These are phyloP conservation scores for Paralagenidium karlingii DNA, from an alignment of 352 stramenopile species.

Conservation along the genomic window DNA sequence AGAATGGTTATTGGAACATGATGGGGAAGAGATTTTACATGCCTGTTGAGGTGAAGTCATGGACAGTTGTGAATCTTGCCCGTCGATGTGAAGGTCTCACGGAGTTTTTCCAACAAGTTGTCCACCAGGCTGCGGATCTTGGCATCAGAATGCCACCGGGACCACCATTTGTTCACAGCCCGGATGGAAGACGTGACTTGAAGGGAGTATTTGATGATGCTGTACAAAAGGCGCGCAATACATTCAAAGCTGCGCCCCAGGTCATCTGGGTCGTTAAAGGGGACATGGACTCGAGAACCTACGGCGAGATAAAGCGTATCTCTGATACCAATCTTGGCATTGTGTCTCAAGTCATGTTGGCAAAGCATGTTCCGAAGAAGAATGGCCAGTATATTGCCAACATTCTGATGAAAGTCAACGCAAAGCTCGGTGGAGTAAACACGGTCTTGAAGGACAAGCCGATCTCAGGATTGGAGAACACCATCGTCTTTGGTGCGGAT, in stretches of 20 bases:
- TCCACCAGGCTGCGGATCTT: neutral
- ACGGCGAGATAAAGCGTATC: slow-evolving; percentile 61
- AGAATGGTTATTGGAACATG: slow-evolving; percentile 66
- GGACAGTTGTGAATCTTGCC: slow-evolving; percentile 31
- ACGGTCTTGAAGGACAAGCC: slow-evolving; percentile 25
- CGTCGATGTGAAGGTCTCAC: slow-evolving; percentile 13
- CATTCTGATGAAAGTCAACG: slow-evolving; percentile 62
- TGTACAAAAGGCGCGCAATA: neutral
- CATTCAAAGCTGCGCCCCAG: slow-evolving; percentile 7
- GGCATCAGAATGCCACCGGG: neutral
- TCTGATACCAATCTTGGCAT: slow-evolving; percentile 57
- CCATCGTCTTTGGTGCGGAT: slow-evolving; percentile 74
- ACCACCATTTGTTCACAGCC: neutral
- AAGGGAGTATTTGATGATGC: neutral
- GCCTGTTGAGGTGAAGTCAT: slow-evolving; percentile 22
- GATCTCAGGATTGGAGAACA: slow-evolving; percentile 23
- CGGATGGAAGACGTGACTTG: neutral
- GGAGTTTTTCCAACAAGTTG: neutral
- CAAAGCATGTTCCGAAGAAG: slow-evolving; percentile 19
- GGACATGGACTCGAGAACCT: slow-evolving; percentile 23
- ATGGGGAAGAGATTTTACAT: slow-evolving; percentile 34
- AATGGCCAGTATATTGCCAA: slow-evolving; percentile 53
- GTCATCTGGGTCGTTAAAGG: slow-evolving; percentile 51
- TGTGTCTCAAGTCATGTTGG: slow-evolving; percentile 55
- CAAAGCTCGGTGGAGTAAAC: slow-evolving; percentile 67